Evolutionary conservation across 495 filamentous ascomycete genomes (phyloP).

Genomic region (Xylaria nigripes): DNA sequence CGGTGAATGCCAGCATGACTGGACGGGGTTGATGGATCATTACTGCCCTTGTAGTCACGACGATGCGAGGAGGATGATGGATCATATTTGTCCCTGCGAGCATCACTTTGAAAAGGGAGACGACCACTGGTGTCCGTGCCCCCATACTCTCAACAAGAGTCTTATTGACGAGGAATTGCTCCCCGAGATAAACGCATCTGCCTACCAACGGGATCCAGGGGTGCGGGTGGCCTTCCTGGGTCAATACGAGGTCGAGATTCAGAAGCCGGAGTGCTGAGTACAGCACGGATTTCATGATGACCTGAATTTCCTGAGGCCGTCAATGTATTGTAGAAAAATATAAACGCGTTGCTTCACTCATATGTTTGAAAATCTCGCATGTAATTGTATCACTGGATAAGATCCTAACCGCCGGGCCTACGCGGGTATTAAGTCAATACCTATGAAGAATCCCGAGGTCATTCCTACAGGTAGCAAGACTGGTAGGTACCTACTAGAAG

Average conservation of each 20-base stretch:
- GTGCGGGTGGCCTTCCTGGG: neutral
- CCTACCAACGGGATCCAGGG: neutral
- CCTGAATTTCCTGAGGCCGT: no score
- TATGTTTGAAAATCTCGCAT: neutral
- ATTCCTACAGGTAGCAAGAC: no score
- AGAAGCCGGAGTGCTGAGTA: neutral
- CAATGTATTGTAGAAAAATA: neutral
- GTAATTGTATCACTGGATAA: neutral
- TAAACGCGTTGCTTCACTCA: neutral
- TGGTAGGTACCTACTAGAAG: no score
- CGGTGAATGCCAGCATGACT: slow-evolving; percentile 6
- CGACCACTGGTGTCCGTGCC: slow-evolving; percentile 8
- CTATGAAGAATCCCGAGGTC: no score
- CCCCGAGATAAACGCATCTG: neutral
- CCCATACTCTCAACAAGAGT: neutral
- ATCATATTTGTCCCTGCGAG: neutral
- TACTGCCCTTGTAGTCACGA: slow-evolving; percentile 8
- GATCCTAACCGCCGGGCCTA: no score
- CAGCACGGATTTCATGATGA: no score
- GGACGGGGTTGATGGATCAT: neutral
- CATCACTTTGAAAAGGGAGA: neutral
- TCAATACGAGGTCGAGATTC: neutral
- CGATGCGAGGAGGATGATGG: neutral
- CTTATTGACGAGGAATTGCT: neutral
- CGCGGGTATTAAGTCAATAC: no score